Conservation (phyloP, 257 asterid species). For the Vinca minor region DNA sequence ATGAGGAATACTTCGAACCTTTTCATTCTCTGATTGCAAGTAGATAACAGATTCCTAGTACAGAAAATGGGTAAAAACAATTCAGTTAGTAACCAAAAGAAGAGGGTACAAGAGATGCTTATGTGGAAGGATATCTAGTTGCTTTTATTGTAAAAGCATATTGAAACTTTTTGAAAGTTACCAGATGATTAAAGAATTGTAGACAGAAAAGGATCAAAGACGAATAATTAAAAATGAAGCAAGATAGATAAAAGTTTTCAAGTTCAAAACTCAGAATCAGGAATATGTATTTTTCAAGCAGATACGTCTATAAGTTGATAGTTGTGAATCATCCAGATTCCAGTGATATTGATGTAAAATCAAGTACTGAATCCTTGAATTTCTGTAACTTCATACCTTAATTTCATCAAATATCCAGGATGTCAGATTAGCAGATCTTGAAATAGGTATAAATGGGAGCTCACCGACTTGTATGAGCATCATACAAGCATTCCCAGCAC, state of each 20-base stretch:
- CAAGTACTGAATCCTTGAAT: not conserved
- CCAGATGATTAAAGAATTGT: no score
- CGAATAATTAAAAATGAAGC: no score
- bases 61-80: slow-evolving; percentile 10
- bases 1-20: slow-evolving; percentile 70
- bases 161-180: not conserved
- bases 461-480: slow-evolving; percentile 58
- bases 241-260: no score
- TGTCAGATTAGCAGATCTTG: slow-evolving; percentile 36
- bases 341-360: not conserved
- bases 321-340: not conserved
- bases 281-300: no score
- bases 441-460: slow-evolving; percentile 60
- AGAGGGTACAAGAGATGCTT: not conserved
- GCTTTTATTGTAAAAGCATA: not conserved
- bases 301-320: not conserved
- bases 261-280: no score
- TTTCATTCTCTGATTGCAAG: slow-evolving; percentile 67
- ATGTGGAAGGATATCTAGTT: not conserved
- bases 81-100: not conserved
- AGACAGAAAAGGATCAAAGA: no score
- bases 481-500: slow-evolving; percentile 73
- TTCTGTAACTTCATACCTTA: slow-evolving; percentile 32
- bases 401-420: slow-evolving; percentile 59
- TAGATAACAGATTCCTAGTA: slow-evolving; percentile 44